Conservation (phyloP, 768 basidiomycete genomes). For the Dioszegia crocea region DNA sequence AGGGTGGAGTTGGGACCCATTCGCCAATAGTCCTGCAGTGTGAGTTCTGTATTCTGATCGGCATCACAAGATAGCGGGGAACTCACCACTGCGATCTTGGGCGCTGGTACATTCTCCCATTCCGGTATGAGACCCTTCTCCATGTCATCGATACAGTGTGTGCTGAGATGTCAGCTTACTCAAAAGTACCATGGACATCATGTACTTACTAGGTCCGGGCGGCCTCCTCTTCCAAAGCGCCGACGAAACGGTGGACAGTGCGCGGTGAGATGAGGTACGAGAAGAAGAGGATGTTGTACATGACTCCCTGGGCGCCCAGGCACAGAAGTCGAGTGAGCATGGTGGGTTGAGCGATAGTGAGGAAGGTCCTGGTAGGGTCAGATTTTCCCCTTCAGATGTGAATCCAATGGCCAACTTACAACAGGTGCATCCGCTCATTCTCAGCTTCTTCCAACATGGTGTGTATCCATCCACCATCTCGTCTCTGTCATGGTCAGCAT, state of each 20-base stretch:
- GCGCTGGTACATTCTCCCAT: conserved; percentile 67
- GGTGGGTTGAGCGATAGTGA: conserved; percentile 80
- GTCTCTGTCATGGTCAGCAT: conserved; percentile 49
- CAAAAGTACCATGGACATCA: not conserved
- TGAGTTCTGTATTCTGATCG: not conserved
- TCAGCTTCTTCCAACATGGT: conserved; percentile 90
- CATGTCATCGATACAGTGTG: conserved; percentile 75
- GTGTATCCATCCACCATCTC: conserved; percentile 77
- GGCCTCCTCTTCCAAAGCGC: conserved; percentile 89
- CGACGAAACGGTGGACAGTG: conserved; percentile 77
- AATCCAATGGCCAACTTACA: conserved; percentile 54
- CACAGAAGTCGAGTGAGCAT: conserved; percentile 74
- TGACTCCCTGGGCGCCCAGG: conserved; percentile 77
- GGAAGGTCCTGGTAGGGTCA: conserved; percentile 69
- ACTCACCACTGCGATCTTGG: conserved; percentile 70
- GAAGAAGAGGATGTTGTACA: conserved; percentile 58
- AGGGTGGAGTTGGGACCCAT: conserved; percentile 50
- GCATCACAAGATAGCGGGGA: not conserved
- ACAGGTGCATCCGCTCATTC: conserved; percentile 94
- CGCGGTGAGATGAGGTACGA: conserved; percentile 57
- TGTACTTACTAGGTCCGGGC: conserved; percentile 77
- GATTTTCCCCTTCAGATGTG: not conserved
- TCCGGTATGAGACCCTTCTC: conserved; percentile 51
- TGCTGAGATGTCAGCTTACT: conserved; percentile 42
- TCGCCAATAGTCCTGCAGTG: conserved; percentile 67